Conservation (phyloP, 768 basidiomycete genomes). For the Tricholoma terreum region DNA sequence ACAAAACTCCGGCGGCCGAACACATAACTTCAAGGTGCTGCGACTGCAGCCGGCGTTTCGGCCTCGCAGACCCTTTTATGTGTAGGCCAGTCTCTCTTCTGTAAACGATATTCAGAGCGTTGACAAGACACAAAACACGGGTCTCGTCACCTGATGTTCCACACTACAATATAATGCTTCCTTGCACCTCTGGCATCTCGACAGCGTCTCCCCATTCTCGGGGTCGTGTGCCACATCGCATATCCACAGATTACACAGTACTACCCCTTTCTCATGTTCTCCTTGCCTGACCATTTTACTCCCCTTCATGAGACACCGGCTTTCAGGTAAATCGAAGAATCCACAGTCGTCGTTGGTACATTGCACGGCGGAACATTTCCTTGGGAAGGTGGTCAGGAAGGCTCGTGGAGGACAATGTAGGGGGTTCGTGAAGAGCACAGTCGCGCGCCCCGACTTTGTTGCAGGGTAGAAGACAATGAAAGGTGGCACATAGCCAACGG, state of each 20-base stretch:
- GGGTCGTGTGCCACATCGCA: conserved; percentile 8
- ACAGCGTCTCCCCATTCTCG: conserved; percentile 1
- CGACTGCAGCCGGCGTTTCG: background rate
- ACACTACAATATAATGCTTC: conserved; percentile 14
- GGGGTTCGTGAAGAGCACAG: conserved; percentile 14
- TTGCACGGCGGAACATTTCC: conserved; percentile 4
- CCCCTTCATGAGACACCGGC: background rate
- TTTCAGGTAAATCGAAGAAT: background rate
- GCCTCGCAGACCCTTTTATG: background rate
- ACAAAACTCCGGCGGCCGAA: no score
- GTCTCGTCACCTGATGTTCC: background rate
- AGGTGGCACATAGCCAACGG: conserved; percentile 20
- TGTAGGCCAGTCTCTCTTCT: background rate
- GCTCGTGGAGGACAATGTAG: conserved; percentile 1
- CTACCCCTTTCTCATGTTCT: background rate
- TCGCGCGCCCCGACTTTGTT: background rate
- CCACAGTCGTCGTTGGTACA: background rate
- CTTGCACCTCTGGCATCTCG: conserved; percentile 15
- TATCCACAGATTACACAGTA: conserved; percentile 15
- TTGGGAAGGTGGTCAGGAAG: conserved; percentile 6
- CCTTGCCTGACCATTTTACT: conserved; percentile 4
- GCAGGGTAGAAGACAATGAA: conserved; percentile 17
- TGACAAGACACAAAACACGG: background rate
- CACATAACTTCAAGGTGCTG: background rate
- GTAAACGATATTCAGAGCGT: background rate